Percentiles rank a stretch among this genome's conserved stretches.
phyloP scores from a whole-genome alignment of 139 green algal species.

The Raphidocelis subcapitata region DNA sequence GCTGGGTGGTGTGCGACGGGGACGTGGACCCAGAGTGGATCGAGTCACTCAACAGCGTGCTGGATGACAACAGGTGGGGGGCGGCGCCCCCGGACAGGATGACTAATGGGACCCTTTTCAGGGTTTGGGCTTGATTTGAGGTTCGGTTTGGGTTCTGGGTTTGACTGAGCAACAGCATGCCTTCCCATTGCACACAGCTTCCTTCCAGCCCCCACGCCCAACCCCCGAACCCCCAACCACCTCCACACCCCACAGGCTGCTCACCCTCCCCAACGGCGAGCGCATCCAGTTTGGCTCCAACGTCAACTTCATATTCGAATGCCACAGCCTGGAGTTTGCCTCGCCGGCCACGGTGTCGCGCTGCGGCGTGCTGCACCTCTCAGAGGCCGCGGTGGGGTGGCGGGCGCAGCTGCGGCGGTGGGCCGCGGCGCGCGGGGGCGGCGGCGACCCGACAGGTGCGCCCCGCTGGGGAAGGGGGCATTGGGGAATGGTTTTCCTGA shows the following conservation, averaged over 20 bases:
- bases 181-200: too few species aligned
- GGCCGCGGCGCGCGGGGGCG: constrained; percentile 28
- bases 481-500: too few species aligned
- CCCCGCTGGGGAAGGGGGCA: too few species aligned
- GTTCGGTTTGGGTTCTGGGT: too few species aligned
- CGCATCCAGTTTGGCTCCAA: constrained; percentile 84
- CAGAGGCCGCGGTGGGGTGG: constrained; percentile 57
- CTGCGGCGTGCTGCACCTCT: constrained; percentile 73
- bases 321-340: constrained; percentile 73
- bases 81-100: too few species aligned
- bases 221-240: too few species aligned
- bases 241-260: constrained; percentile 40
- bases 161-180: too few species aligned
- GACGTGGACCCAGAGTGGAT: constrained; percentile 92
- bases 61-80: constrained; percentile 69
- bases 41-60: constrained; percentile 84
- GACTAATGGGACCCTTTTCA: too few species aligned
- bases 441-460: too few species aligned
- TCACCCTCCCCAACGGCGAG: constrained; percentile 85
- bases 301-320: constrained; percentile 91
- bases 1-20: constrained; percentile 88
- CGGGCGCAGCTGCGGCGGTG: constrained; percentile 49
- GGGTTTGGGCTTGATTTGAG: too few species aligned
- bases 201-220: too few species aligned
- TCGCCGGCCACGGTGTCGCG: constrained; percentile 84